Evolutionary conservation across 148 eudicot genomes (phyloP), one percentile per base, ranked within the genome.

Genomic region (Tetragonia tetragonoides): DNA sequence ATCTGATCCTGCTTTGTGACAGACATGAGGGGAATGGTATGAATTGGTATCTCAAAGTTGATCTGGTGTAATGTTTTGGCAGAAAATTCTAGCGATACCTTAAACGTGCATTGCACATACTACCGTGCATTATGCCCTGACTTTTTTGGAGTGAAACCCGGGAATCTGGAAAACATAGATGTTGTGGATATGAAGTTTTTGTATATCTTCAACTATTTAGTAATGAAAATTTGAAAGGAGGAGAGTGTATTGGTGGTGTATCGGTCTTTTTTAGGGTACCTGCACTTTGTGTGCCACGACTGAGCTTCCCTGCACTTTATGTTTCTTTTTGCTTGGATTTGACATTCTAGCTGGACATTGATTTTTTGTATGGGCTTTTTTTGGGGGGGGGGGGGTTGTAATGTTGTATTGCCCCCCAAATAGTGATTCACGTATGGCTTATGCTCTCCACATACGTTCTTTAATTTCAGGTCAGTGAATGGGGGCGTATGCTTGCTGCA

Each of bases 401-500:
- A 21, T 42, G 20, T 11, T 6, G 54, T 18, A 7, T 53, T 16
- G n/a, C 68, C 53, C 41, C n/a, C 4, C 64, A 24, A 53, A 12
- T 62, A 28, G 10, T 44, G 23, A 37, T 41, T 6, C 20, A 16
- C 76, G 53, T 77, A 44, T 46, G 34, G 15, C 42, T 75, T 6
- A 40, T 42, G 42, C 51, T 65, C 37, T 72, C 54, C 18, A 15
- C 24, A 2, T 63, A 12, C 28, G 38, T 37, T 54, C 59, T 79
- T 39, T 66, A 62, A n/a, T 79, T 79, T 28, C 91, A 94, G 98
- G 91, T 89, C 57, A 78, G 86, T 74, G 87, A 77, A 72, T 92
- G 97, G 97, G 98, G 98, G 44, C 78, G 83, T 72, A 76, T 86
- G 82, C 86, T 90, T 72, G 87, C 86, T 49, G 83, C 73, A 54